These are phyloP conservation scores for Chrysanthemum lavandulifolium DNA, from an alignment of 129 eudicot species.

Conservation along the genomic window DNA sequence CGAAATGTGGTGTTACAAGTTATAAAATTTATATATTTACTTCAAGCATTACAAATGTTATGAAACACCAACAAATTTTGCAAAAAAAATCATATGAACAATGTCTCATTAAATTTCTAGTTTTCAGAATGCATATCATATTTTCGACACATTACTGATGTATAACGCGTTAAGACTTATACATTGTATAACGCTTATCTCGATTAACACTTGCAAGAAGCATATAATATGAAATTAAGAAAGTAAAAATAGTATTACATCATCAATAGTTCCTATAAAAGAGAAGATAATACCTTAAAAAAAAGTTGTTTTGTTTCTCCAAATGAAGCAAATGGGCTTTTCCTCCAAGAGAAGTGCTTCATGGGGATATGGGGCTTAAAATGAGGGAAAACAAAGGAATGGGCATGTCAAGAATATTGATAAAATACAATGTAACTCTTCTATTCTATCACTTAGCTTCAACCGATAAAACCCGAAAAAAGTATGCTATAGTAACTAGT, in stretches of 20 bases:
- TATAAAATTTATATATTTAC: neutral
- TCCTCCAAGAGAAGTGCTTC: conserved; percentile 32
- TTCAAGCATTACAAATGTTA: neutral
- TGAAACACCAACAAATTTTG: neutral
- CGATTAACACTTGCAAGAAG: neutral
- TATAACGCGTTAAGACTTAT: neutral
- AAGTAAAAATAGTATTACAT: neutral
- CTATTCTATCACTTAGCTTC: neutral
- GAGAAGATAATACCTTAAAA: conserved; percentile 26
- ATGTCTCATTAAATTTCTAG: neutral
- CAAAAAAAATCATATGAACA: neutral
- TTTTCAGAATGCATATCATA: neutral
- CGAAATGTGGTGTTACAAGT: neutral
- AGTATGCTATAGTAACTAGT: conserved; percentile 10
- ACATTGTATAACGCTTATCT: neutral
- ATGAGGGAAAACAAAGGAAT: conserved; percentile 22
- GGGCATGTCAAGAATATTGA: conserved; percentile 18
- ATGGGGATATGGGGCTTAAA: conserved; percentile 38
- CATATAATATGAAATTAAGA: neutral
- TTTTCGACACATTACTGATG: neutral
- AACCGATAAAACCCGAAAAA: conserved; percentile 1
- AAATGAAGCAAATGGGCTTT: conserved; percentile 25
- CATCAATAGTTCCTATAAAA: neutral
- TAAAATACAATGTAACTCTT: conserved; percentile 20
- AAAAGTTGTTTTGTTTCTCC: conserved; percentile 20